Evolutionary conservation across 257 asterid genomes (phyloP).

Genomic region (Vinca minor): DNA sequence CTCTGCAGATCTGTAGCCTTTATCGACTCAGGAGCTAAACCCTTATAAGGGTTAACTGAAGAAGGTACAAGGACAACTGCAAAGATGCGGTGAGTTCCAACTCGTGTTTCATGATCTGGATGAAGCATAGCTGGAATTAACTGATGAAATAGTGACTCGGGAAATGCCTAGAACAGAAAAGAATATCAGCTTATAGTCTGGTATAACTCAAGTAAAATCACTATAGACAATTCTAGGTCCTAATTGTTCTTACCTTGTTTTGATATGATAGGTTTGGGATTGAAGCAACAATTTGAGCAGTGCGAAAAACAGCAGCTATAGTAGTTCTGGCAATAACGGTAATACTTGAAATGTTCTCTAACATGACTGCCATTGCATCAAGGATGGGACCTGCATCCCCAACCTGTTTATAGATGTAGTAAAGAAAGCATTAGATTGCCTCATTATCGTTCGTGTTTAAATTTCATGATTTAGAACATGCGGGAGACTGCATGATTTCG

Average conservation of each 20-base stretch:
- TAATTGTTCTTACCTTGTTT: slow-evolving; percentile 50
- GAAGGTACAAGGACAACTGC: slow-evolving; percentile 94
- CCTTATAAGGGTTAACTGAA: slow-evolving; percentile 56
- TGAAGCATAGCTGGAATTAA: slow-evolving; percentile 90
- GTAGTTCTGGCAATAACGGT: slow-evolving; percentile 75
- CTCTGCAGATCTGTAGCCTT: slow-evolving; percentile 51
- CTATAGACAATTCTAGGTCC: neutral
- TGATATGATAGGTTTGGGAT: slow-evolving; percentile 59
- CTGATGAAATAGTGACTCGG: slow-evolving; percentile 94
- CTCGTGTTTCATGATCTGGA: slow-evolving; percentile 82
- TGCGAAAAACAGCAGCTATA: slow-evolving; percentile 61
- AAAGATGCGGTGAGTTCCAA: slow-evolving; percentile 89
- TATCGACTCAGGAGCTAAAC: slow-evolving; percentile 28
- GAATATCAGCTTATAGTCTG: neutral
- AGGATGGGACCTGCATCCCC: slow-evolving; percentile 92
- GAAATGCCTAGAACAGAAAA: slow-evolving; percentile 58
- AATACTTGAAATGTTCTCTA: slow-evolving; percentile 77
- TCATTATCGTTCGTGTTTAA: neutral
- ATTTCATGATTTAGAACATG: neutral
- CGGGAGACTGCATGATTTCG: neutral
- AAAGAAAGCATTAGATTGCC: slow-evolving; percentile 3
- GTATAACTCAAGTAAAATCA: neutral
- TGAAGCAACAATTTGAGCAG: slow-evolving; percentile 78
- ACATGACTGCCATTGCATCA: slow-evolving; percentile 81
- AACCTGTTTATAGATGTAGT: slow-evolving; percentile 43